Evolutionary conservation across 768 basidiomycete genomes (phyloP), one percentile per base, ranked within the genome.

Genomic region (Leccinum subgranulosum): DNA sequence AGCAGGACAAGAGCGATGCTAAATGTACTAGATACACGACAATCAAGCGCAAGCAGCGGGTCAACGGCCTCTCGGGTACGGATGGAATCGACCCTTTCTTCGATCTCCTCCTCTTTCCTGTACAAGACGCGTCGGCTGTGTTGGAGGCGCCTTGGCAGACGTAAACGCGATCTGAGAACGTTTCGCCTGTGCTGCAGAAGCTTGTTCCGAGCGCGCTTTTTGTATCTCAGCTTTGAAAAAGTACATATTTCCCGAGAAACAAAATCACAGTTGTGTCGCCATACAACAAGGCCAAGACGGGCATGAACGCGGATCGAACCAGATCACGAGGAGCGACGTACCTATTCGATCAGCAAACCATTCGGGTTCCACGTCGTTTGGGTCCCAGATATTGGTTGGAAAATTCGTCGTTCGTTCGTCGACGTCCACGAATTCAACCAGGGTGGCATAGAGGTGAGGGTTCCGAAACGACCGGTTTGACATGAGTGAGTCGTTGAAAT

Each of bases 401-500:
- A 95, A 94, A 61, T 92, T 91, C 2, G 88, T 89, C n/a, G 84
- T 76, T 15, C 87, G 83, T 71, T 98, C 96, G 66, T 96, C 87
- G 15, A 95, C 88, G 57, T 90, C 88, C 15, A 97, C 86, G 69
- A 95, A 97, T 67, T 97, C 92, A 60, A 99, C 95, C 2, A 99
- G 84, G 65, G 94, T 94, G 12, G 91, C 79, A 72, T 96, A 97
- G n/a, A 98, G 83, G 67, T 97, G 92, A 0, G 96, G 96, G 67
- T 99, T 99, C 27, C 94, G 86, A 74, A 98, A 99, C 4, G 93
- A 87, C 46, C 92, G 87, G 63, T 90, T 92, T 8, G 87, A 84
- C 86, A 98, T 92, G 43, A 99, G 81, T 2, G 92, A 92, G 71
- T 97, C 94, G 71, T 98, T 99, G 77, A 97, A 98, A 72, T 97